phyloP scores from a whole-genome alignment of 2,329 filamentous ascomycete species.

The Exutisphaerella laricina region DNA sequence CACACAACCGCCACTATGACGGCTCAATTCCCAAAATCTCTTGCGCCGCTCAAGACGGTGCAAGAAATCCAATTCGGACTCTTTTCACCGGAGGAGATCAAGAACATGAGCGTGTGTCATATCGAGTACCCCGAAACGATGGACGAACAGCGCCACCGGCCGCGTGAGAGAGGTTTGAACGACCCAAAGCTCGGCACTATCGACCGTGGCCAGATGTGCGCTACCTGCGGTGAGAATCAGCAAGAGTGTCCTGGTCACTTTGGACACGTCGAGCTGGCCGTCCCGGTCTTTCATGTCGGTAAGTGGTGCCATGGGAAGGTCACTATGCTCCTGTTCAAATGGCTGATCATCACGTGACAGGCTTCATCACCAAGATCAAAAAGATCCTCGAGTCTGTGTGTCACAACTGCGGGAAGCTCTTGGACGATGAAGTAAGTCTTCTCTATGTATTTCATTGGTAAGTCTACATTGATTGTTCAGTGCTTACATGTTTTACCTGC shows the following conservation, averaged over 20 bases:
- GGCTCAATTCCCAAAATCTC: slow-evolving; percentile 89
- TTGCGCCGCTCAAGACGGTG: slow-evolving; percentile 92
- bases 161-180: slow-evolving; percentile 86
- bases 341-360: slow-evolving; percentile 40
- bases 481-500: slow-evolving; percentile 43
- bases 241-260: slow-evolving; percentile 96
- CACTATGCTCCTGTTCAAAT: not conserved
- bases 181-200: slow-evolving; percentile 95
- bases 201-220: slow-evolving; percentile 91
- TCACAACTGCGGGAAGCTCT: slow-evolving; percentile 96
- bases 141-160: slow-evolving; percentile 90
- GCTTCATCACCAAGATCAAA: slow-evolving; percentile 98
- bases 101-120: slow-evolving; percentile 95
- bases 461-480: slow-evolving; percentile 19
- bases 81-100: slow-evolving; percentile 96
- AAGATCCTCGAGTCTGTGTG: slow-evolving; percentile 98
- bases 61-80: slow-evolving; percentile 99
- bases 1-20: slow-evolving; percentile 60
- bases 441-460: slow-evolving; percentile 20
- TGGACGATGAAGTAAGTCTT: slow-evolving; percentile 95
- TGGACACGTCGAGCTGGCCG: slow-evolving; percentile 95
- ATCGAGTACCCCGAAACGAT: slow-evolving; percentile 99
- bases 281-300: slow-evolving; percentile 87
- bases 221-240: slow-evolving; percentile 93
- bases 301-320: slow-evolving; percentile 26